These are phyloP conservation scores for Talaromyces rugulosus DNA, from an alignment of 2,329 filamentous ascomycete species.

Conservation along the genomic window DNA sequence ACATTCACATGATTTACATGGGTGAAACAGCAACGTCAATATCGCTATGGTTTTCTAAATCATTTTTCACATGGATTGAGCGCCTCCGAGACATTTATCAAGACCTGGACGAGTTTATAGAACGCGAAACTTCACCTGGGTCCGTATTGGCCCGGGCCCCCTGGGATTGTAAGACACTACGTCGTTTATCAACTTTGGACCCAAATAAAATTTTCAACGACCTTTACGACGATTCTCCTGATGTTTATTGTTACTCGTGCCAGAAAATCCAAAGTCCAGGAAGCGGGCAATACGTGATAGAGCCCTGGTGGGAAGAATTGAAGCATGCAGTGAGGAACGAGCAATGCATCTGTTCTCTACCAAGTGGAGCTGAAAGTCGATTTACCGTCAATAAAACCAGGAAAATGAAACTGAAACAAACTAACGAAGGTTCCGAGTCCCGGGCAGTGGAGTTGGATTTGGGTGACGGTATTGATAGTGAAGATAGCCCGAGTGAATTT, in stretches of 20 bases:
- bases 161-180: neutral
- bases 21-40: constrained; percentile 1
- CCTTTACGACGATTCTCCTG: neutral
- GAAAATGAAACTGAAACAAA: neutral
- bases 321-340: neutral
- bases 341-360: neutral
- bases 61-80: neutral
- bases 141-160: neutral
- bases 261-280: too few species aligned
- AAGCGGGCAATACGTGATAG: neutral
- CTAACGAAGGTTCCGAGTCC: neutral
- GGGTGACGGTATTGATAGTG: neutral
- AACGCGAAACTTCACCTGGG: neutral
- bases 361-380: neutral
- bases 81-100: neutral
- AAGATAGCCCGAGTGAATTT: neutral
- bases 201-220: neutral
- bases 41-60: neutral
- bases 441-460: neutral
- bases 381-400: neutral
- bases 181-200: neutral
- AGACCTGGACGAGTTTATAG: neutral
- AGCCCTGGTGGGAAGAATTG: constrained; percentile 8
- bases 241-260: too few species aligned
- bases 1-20: neutral